Base-by-base conservation (phyloP, 2,329 filamentous ascomycete genomes). In the Botrytis sinoallii region DNA sequence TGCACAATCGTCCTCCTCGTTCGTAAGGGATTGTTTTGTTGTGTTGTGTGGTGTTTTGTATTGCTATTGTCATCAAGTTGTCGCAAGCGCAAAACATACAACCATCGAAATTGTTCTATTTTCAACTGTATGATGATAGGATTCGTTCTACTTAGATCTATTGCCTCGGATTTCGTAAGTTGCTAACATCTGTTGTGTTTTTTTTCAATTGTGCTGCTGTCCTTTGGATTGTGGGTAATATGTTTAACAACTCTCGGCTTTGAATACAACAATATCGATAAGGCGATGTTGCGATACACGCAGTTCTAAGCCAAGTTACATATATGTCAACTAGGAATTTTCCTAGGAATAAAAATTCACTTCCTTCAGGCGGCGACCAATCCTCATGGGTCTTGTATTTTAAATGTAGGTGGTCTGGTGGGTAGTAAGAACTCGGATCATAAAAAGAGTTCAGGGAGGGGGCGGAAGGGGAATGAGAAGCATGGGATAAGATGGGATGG, bases 251-350 rank as follows among this genome's bases (percentile, higher is more conserved):
- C 52, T 3, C 63, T 72, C 63, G 48, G 70, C 29, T 40, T 68
- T 48, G 67, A 35, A 44, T 46, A 57, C 44, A 40, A 72, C 48
- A 72, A 72, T 72, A 72, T 69, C 71, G 64, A 72, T 72, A 72
- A 68, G 71, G 71, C 63, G 42, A 57, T 69, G 38, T 72, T 72
- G 57, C 68, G 25, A 70, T n/a, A 63, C n/a, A 46, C 66, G 40
- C 46, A 42, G 35, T 25, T 57, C 66, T 12, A 42, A 42, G 61
- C 22, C 61, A 57, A 66, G 46, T 35, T 52, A 71, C 44, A 52
- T 72, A 66, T 68, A 48, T 61, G 18, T 55, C 42, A 67, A 66
- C 25, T 55, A 35, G 20, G 44, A n/a, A 46, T 46, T 60, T 69
- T 60, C 63, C 63, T 57, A 32, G 38, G 22, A 68, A 69, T 32